Percentiles rank a stretch among this genome's conserved stretches.
Evolutionary conservation across 31 red algal species (phyloP).

Genomic region (Asparagopsis taxiformis): DNA sequence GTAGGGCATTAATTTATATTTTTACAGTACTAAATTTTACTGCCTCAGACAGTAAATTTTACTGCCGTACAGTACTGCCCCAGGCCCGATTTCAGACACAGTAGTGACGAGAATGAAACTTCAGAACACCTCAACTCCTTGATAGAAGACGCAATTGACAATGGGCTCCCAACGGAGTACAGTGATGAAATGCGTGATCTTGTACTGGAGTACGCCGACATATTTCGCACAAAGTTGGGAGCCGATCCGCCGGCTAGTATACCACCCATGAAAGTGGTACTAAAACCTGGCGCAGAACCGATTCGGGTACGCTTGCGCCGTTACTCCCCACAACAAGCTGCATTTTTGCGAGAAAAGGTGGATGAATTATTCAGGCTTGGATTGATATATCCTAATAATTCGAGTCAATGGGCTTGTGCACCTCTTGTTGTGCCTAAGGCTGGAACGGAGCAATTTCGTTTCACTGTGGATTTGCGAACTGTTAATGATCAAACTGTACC

Average conservation of each 20-base stretch:
- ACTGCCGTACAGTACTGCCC: too few relatives aligned
- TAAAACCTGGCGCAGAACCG: constrained; percentile 1
- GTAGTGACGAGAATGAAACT: too few relatives aligned
- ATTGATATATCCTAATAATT: not conserved
- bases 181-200: not conserved
- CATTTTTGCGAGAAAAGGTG: not conserved
- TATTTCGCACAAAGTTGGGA: constrained; percentile 4
- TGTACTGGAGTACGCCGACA: not conserved
- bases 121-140: too few relatives aligned
- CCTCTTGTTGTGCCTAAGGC: not conserved
- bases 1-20: too few relatives aligned
- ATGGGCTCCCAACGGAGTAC: not conserved
- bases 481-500: not conserved
- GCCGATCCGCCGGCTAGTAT: not conserved
- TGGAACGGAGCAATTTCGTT: constrained; percentile 2
- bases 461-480: not conserved
- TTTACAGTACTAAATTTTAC: too few relatives aligned
- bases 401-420: not conserved
- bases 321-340: not conserved
- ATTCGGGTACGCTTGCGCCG: not conserved
- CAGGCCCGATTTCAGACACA: too few relatives aligned
- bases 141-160: not conserved
- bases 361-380: not conserved
- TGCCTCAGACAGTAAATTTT: too few relatives aligned
- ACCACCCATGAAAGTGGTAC: not conserved